A percentile compares a stretch with the other conserved stretches of the same genome.
phyloP scores from a whole-genome alignment of 2,329 filamentous ascomycete genomes.

The Colletotrichum plurivorum region DNA sequence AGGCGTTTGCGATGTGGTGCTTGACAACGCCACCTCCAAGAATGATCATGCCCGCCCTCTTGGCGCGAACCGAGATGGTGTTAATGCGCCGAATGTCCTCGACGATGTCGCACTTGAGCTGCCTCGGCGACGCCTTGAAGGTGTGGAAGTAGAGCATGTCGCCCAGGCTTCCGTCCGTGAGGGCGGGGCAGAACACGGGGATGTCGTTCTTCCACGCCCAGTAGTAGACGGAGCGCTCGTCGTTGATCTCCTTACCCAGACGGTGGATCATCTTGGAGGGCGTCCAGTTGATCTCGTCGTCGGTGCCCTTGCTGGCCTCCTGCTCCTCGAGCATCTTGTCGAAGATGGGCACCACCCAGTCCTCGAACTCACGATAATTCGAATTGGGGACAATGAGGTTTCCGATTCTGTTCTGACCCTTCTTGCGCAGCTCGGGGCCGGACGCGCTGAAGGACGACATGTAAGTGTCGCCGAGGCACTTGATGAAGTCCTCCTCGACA shows the following conservation, averaged over 20 bases:
- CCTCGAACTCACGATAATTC: conserved; percentile 98
- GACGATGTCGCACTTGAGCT: conserved; percentile 90
- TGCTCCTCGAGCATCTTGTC: conserved; percentile 95
- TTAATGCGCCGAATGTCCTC: conserved; percentile 96
- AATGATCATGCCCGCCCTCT: conserved; percentile 94
- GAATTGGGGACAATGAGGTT: conserved; percentile 96
- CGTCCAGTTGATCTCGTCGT: conserved; percentile 86
- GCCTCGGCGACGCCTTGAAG: conserved; percentile 86
- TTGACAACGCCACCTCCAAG: conserved; percentile 96
- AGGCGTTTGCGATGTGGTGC: conserved; percentile 98
- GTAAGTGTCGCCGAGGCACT: conserved; percentile 95
- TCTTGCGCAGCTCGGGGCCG: conserved; percentile 83
- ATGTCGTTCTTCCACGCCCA: conserved; percentile 99
- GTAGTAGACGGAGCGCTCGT: conserved; percentile 93
- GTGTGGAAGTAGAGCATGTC: conserved; percentile 99
- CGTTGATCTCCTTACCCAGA: conserved; percentile 93
- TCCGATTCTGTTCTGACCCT: conserved; percentile 95
- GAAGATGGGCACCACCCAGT: conserved; percentile 97
- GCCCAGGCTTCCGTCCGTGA: conserved; percentile 94
- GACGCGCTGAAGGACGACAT: conserved; percentile 86
- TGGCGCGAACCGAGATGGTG: conserved; percentile 88
- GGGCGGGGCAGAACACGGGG: conserved; percentile 94
- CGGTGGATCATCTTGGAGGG: conserved; percentile 92
- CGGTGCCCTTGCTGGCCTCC: conserved; percentile 79
- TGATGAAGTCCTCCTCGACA: conserved; percentile 98